phyloP scores from a whole-genome alignment of 257 asterid genomes.

The Cinchona pubescens region DNA sequence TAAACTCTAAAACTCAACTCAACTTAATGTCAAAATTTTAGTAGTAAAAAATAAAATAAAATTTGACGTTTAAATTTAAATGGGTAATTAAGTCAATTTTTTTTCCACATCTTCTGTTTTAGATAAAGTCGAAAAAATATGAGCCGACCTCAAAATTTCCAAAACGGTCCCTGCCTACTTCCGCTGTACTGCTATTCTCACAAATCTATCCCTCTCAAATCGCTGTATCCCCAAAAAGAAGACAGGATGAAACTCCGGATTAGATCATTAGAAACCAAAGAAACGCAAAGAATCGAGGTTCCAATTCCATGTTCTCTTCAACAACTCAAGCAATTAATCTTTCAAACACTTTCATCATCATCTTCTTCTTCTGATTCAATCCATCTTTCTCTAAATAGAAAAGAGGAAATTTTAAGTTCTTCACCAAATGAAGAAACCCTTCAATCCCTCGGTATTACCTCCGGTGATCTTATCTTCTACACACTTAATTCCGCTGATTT shows the following conservation, averaged over 20 bases:
- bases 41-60: no score
- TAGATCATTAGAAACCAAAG: conserved; percentile 54
- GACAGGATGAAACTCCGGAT: conserved; percentile 63
- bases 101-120: no score
- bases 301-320: conserved; percentile 43
- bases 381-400: conserved; percentile 74
- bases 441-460: conserved; percentile 58
- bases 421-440: conserved; percentile 42
- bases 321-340: conserved; percentile 44
- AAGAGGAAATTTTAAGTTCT: conserved; percentile 52
- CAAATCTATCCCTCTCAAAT: no score
- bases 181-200: no score
- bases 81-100: no score
- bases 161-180: no score
- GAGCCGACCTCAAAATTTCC: no score
- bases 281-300: conserved; percentile 58
- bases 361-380: conserved; percentile 35
- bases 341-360: conserved; percentile 36
- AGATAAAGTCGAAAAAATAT: no score
- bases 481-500: conserved; percentile 28
- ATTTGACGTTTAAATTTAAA: no score
- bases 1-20: no score
- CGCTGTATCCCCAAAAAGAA: no score
- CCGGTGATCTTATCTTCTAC: conserved; percentile 71
- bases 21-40: no score